phyloP scores from a whole-genome alignment of 805 yeast genomes.

The Wickerhamiella sorbophila region DNA sequence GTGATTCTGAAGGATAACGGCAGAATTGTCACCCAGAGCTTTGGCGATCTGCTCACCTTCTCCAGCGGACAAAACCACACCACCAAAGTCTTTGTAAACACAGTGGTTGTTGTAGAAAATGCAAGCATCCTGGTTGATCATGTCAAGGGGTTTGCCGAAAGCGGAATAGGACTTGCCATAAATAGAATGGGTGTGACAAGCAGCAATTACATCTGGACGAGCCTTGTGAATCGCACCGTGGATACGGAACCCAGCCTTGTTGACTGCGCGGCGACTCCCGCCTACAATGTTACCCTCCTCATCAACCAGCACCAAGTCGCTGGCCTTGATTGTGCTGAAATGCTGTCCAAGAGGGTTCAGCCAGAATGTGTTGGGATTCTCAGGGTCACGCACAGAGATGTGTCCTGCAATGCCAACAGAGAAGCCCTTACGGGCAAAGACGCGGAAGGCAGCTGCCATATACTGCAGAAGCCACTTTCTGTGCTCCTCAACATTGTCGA shows the following conservation, averaged over 20 bases:
- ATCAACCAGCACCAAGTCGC: conserved; percentile 50
- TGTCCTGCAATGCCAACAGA: conserved; percentile 78
- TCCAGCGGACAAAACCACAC: conserved; percentile 53
- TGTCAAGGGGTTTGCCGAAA: conserved; percentile 54
- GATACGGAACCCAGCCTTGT: conserved; percentile 57
- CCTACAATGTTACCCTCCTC: conserved; percentile 50
- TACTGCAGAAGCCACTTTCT: conserved; percentile 32
- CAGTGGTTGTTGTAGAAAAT: conserved; percentile 49
- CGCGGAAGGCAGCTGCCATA: conserved; percentile 75
- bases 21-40: conserved; percentile 42
- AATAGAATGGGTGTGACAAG: conserved; percentile 55
- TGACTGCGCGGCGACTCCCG: conserved; percentile 40
- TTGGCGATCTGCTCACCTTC: conserved; percentile 51
- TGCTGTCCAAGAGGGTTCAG: conserved; percentile 78
- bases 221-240: conserved; percentile 55
- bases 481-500: conserved; percentile 11
- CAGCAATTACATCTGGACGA: conserved; percentile 57
- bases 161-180: conserved; percentile 53
- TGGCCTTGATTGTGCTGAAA: conserved; percentile 44
- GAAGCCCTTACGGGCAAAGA: conserved; percentile 65
- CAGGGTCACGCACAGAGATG: conserved; percentile 73
- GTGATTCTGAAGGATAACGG: conserved; percentile 53
- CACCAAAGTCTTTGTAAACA: conserved; percentile 60
- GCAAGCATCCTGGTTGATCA: conserved; percentile 71
- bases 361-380: conserved; percentile 72